Evolutionary conservation across 2,329 filamentous ascomycete species (phyloP).

Genomic region (Sphaerulina musiva): DNA sequence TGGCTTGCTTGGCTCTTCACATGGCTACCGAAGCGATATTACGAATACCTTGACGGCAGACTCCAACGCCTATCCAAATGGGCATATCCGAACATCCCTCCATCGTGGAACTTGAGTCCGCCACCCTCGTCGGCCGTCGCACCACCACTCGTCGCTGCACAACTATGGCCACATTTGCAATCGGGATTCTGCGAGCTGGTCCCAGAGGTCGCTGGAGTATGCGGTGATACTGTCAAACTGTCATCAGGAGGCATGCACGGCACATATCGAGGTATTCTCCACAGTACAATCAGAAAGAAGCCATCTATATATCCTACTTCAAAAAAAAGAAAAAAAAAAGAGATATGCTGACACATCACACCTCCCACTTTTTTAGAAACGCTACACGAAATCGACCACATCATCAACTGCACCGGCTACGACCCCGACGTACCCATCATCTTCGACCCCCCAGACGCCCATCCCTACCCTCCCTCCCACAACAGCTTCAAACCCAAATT

Average conservation of each 20-base stretch:
- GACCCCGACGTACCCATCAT: background rate
- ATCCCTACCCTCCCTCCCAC: background rate
- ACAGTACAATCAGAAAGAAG: background rate
- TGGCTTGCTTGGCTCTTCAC: background rate
- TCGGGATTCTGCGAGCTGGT: background rate
- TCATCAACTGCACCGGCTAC: slow-evolving; percentile 14
- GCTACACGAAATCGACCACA: slow-evolving; percentile 3
- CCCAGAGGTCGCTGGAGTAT: slow-evolving; percentile 4
- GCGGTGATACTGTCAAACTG: background rate
- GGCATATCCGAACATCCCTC: slow-evolving; percentile 2
- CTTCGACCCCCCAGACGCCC: slow-evolving; percentile 7
- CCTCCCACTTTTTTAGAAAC: background rate
- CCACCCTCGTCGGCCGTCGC: background rate
- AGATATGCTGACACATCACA: background rate
- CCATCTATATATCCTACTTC: background rate
- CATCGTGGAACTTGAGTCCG: slow-evolving; percentile 6
- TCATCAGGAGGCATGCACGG: slow-evolving; percentile 1
- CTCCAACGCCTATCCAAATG: slow-evolving; percentile 1
- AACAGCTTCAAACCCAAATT: background rate
- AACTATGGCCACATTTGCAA: slow-evolving; percentile 8
- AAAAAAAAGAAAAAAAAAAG: background rate
- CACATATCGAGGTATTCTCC: background rate
- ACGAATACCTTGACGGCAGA: slow-evolving; percentile 1
- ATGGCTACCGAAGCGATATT: background rate
- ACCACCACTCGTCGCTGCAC: slow-evolving; percentile 5